phyloP scores from a whole-genome alignment of 1,139 yeast genomes.

The Scheffersomyces titani region DNA sequence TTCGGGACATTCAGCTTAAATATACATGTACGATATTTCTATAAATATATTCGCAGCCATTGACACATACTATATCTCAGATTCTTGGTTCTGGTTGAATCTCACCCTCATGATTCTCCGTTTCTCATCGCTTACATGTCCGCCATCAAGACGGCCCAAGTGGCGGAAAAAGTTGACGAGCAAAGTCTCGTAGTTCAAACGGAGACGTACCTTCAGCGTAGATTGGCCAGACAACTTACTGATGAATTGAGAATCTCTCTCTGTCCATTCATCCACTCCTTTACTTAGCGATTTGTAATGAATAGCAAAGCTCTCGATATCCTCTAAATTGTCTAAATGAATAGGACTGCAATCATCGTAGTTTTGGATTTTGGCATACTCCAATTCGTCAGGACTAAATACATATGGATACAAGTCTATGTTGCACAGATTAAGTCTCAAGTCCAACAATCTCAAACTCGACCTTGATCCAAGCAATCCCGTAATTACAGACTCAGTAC shows the following conservation, averaged over 20 bases:
- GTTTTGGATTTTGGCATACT: slow-evolving; percentile 16
- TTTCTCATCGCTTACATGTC: slow-evolving; percentile 23
- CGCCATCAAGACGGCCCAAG: slow-evolving; percentile 45
- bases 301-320: slow-evolving; percentile 45
- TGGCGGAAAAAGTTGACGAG: slow-evolving; percentile 36
- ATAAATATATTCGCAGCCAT: not conserved
- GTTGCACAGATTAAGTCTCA: slow-evolving; percentile 53
- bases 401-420: slow-evolving; percentile 53
- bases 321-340: slow-evolving; percentile 45
- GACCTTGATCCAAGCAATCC: slow-evolving; percentile 32
- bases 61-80: not conserved
- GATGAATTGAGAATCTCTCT: slow-evolving; percentile 31
- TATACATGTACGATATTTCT: not conserved
- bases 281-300: slow-evolving; percentile 40
- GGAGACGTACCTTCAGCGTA: slow-evolving; percentile 23
- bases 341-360: slow-evolving; percentile 26
- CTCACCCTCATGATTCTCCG: slow-evolving; percentile 20
- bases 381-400: slow-evolving; percentile 48
- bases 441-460: slow-evolving; percentile 42
- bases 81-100: slow-evolving; percentile 7
- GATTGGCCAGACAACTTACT: slow-evolving; percentile 22
- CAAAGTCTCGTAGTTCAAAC: slow-evolving; percentile 41
- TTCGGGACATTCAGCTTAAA: not conserved
- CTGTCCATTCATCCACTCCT: slow-evolving; percentile 37
- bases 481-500: slow-evolving; percentile 33